These are phyloP conservation scores for Coemansia reversa DNA, from an alignment of 192 early-diverging fungal species.

Conservation along the genomic window DNA sequence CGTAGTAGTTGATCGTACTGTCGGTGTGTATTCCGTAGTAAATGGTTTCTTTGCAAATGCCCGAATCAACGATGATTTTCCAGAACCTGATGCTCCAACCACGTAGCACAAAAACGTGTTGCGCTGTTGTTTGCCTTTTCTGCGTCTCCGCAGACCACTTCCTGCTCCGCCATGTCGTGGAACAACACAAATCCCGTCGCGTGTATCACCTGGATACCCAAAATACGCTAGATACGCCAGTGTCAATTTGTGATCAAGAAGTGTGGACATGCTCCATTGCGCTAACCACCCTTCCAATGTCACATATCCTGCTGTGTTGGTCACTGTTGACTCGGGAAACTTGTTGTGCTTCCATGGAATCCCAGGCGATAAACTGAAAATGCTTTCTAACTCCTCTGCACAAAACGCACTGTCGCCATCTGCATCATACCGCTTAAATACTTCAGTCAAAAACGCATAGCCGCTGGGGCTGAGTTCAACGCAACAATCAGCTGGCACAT, in stretches of 20 bases:
- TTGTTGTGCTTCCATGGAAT: constrained; percentile 90
- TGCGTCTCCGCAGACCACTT: constrained; percentile 67
- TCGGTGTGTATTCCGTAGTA: constrained; percentile 69
- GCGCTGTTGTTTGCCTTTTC: constrained; percentile 80
- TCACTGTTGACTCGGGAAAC: constrained; percentile 89
- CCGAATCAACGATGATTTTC: constrained; percentile 88
- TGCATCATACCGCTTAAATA: constrained; percentile 92
- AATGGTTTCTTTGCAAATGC: constrained; percentile 87
- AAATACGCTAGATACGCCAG: constrained; percentile 95
- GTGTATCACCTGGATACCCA: constrained; percentile 88
- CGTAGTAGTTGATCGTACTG: constrained; percentile 71
- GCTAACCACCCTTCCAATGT: constrained; percentile 96
- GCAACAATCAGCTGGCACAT: constrained; percentile 85
- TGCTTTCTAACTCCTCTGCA: constrained; percentile 72
- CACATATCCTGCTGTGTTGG: constrained; percentile 83
- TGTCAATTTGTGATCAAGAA: constrained; percentile 86
- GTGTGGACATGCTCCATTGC: constrained; percentile 99
- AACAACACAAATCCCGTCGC: constrained; percentile 78
- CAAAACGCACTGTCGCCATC: constrained; percentile 97
- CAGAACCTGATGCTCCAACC: constrained; percentile 88
- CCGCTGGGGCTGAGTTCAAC: constrained; percentile 93
- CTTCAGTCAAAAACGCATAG: constrained; percentile 92
- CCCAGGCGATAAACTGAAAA: constrained; percentile 88
- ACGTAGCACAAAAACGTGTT: constrained; percentile 94
- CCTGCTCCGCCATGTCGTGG: constrained; percentile 15